Evolutionary conservation across 345 rosid genomes (phyloP).

Genomic region (Salix brachista): DNA sequence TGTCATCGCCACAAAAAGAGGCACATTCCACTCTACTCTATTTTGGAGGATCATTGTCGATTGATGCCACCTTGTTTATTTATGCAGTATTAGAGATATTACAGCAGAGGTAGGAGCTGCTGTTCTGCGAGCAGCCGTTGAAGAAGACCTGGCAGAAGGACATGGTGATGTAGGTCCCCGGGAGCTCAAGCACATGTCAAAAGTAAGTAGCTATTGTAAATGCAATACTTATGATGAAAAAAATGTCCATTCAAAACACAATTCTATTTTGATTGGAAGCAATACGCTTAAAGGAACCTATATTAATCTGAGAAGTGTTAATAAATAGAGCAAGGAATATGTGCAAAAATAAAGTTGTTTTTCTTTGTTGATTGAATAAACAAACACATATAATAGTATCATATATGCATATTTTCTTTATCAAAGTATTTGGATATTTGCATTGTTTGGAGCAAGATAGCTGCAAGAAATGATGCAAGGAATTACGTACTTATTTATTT

Average conservation of each 20-base stretch:
- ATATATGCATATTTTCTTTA: not conserved
- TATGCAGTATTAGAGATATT: conserved; percentile 81
- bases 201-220: conserved; percentile 36
- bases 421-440: not conserved
- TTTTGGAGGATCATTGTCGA: not conserved
- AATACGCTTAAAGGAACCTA: not conserved
- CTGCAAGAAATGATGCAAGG: not conserved
- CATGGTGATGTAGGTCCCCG: conserved; percentile 60
- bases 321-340: not conserved
- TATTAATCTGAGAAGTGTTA: not conserved
- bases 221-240: not conserved
- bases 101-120: conserved; percentile 95
- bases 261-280: not conserved
- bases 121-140: conserved; percentile 77
- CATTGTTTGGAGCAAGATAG: not conserved
- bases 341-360: not conserved
- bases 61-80: conserved; percentile 3
- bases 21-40: too few relatives aligned
- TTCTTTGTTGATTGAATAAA: not conserved
- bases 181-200: conserved; percentile 79
- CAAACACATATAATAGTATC: not conserved
- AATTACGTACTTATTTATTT: not conserved
- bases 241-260: not conserved
- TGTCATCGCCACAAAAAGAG: not conserved
- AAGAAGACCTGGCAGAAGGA: conserved; percentile 83